Percentiles rank a stretch among this genome's conserved stretches.
Evolutionary conservation across 2,329 filamentous ascomycete genomes (phyloP).

Genomic region (Pseudomassariella vexata): DNA sequence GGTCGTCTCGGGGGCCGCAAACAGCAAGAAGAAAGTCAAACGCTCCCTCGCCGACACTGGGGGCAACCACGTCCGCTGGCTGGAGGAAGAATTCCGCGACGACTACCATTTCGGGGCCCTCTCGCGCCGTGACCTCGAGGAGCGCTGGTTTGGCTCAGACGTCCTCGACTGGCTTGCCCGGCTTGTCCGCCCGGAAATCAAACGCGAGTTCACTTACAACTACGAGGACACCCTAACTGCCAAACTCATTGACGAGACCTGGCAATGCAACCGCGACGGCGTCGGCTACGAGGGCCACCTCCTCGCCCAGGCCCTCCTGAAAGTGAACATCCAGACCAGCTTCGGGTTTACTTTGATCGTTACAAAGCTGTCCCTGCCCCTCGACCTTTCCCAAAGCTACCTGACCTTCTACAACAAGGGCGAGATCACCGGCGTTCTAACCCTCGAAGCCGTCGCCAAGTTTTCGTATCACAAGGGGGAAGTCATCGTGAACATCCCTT

Average conservation of each 20-base stretch:
- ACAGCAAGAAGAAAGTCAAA: conserved; percentile 17
- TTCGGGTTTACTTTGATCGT: conserved; percentile 23
- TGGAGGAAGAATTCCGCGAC: conserved; percentile 31
- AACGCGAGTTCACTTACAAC: conserved; percentile 17
- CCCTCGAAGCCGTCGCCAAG: conserved; percentile 18
- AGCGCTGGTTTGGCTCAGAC: conserved; percentile 28
- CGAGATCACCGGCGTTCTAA: conserved; percentile 16
- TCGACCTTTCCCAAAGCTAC: conserved; percentile 20
- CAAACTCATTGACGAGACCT: conserved; percentile 17
- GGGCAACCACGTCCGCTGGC: conserved; percentile 27
- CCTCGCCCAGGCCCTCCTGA: conserved; percentile 13
- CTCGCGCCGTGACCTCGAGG: conserved; percentile 21
- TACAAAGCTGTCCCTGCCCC: conserved; percentile 10
- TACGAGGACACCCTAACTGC: conserved; percentile 16
- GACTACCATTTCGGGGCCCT: conserved; percentile 23
- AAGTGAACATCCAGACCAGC: conserved; percentile 17
- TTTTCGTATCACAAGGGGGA: conserved; percentile 13
- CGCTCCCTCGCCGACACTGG: conserved; percentile 20
- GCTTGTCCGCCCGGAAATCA: conserved; percentile 17
- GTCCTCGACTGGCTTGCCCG: conserved; percentile 23
- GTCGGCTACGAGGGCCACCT: conserved; percentile 11
- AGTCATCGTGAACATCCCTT: conserved; percentile 15
- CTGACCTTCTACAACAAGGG: conserved; percentile 20
- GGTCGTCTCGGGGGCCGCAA: conserved; percentile 19
- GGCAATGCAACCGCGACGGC: conserved; percentile 10